phyloP scores from a whole-genome alignment of 441 rosid species.

The Bruguiera hainesii region DNA sequence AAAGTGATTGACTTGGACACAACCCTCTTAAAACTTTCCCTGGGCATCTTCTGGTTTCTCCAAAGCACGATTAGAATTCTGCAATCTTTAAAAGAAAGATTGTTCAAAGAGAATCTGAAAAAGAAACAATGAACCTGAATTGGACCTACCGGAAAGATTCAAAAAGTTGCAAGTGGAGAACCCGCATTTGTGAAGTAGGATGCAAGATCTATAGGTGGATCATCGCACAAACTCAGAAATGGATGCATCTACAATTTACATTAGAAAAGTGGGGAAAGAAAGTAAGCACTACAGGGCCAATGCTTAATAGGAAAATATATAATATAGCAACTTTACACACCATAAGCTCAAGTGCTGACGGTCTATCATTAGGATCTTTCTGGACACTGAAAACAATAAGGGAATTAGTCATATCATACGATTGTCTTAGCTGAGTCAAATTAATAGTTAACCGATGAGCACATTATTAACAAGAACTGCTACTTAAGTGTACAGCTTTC shows the following conservation, averaged over 20 bases:
- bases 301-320: not conserved
- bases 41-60: too few relatives aligned
- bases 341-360: constrained; percentile 72
- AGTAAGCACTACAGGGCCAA: not conserved
- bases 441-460: not conserved
- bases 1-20: too few relatives aligned
- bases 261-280: constrained; percentile 8
- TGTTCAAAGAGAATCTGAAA: too few relatives aligned
- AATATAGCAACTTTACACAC: constrained; percentile 32
- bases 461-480: not conserved
- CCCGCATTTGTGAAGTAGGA: constrained; percentile 84
- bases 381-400: constrained; percentile 54
- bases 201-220: constrained; percentile 60
- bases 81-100: not conserved
- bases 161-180: constrained; percentile 85
- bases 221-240: constrained; percentile 64
- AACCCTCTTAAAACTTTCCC: too few relatives aligned
- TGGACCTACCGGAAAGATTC: constrained; percentile 41
- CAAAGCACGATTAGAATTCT: too few relatives aligned
- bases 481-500: constrained; percentile 4
- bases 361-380: constrained; percentile 64
- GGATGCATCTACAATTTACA: constrained; percentile 57
- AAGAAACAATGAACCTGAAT: not conserved
- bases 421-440: not conserved
- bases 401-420: constrained; percentile 11